Evolutionary conservation across 2,329 filamentous ascomycete species (phyloP).

Genomic region (Sphaerostilbella broomeana): DNA sequence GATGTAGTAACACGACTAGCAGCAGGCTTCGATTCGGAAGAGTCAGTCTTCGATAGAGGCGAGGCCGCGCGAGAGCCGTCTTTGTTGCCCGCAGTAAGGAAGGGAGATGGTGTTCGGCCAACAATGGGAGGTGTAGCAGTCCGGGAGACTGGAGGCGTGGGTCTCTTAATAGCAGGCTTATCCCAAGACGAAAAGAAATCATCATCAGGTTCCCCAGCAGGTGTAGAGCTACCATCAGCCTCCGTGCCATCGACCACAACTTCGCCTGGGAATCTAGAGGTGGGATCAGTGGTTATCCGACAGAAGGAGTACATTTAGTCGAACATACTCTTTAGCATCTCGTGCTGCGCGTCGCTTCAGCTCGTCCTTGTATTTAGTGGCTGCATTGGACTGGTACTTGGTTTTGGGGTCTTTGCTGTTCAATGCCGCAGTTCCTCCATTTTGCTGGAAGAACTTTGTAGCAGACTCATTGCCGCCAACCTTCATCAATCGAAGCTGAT

Average conservation of each 20-base stretch:
- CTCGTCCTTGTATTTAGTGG: conserved; percentile 96
- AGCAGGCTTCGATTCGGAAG: conserved; percentile 49
- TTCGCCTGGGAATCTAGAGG: conserved; percentile 67
- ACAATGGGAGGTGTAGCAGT: conserved; percentile 78
- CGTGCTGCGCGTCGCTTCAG: conserved; percentile 76
- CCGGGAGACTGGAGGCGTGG: conserved; percentile 86
- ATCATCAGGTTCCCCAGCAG: conserved; percentile 79
- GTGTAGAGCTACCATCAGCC: conserved; percentile 63
- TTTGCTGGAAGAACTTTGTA: conserved; percentile 96
- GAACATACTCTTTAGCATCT: conserved; percentile 76
- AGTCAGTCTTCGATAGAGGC: conserved; percentile 62
- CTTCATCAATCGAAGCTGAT: conserved; percentile 95
- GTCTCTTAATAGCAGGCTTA: conserved; percentile 93
- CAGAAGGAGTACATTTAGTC: conserved; percentile 1
- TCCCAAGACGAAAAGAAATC: conserved; percentile 99
- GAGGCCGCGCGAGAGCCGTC: conserved; percentile 72
- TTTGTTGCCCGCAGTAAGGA: conserved; percentile 73
- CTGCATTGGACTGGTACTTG: conserved; percentile 92
- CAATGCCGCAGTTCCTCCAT: conserved; percentile 87
- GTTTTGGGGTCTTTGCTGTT: conserved; percentile 95
- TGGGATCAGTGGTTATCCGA: conserved; percentile 19
- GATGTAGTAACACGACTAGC: conserved; percentile 70
- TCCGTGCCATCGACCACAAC: conserved; percentile 74
- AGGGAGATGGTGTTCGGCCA: conserved; percentile 80
- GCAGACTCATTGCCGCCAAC: conserved; percentile 97